A percentile compares a stretch with the other conserved stretches of the same genome.
phyloP scores from a whole-genome alignment of 805 yeast genomes.

The Metschnikowia amazonensis region DNA sequence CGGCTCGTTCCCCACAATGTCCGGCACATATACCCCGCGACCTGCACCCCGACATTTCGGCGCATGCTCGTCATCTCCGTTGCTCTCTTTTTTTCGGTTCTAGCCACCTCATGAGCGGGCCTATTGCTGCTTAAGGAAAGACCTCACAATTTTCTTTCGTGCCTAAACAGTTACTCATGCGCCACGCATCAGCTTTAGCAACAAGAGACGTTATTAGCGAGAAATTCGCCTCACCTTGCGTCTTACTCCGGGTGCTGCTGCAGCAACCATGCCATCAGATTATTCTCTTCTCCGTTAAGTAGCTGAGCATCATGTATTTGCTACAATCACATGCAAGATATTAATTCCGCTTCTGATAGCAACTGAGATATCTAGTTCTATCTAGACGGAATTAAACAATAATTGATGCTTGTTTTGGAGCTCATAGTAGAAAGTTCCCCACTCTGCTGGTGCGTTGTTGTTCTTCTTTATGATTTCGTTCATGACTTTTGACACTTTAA shows the following conservation, averaged over 20 bases:
- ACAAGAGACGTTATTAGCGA: background rate
- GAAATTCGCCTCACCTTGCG: background rate
- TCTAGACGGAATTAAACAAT: conserved; percentile 13
- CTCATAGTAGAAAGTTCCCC: conserved; percentile 17
- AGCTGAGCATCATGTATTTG: background rate
- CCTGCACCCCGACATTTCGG: conserved; percentile 1
- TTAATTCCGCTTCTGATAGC: background rate
- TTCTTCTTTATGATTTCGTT: conserved; percentile 9
- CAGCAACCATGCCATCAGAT: conserved; percentile 1
- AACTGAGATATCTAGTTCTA: background rate
- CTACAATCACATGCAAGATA: background rate
- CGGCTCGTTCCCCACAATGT: conserved; percentile 3
- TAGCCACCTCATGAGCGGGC: background rate
- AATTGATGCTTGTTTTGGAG: conserved; percentile 17
- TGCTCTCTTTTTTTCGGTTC: conserved; percentile 2
- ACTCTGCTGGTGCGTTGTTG: conserved; percentile 14
- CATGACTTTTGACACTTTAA: conserved; percentile 26
- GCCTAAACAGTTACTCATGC: background rate
- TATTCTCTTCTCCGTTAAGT: background rate
- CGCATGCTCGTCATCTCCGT: background rate
- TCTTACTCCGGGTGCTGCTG: background rate
- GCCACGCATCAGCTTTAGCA: background rate
- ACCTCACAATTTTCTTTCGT: background rate
- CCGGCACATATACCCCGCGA: background rate
- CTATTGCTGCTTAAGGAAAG: background rate